Evolutionary conservation across 768 basidiomycete species (phyloP), one percentile per base, ranked within the genome.

Genomic region (Polyporus arcularius): DNA sequence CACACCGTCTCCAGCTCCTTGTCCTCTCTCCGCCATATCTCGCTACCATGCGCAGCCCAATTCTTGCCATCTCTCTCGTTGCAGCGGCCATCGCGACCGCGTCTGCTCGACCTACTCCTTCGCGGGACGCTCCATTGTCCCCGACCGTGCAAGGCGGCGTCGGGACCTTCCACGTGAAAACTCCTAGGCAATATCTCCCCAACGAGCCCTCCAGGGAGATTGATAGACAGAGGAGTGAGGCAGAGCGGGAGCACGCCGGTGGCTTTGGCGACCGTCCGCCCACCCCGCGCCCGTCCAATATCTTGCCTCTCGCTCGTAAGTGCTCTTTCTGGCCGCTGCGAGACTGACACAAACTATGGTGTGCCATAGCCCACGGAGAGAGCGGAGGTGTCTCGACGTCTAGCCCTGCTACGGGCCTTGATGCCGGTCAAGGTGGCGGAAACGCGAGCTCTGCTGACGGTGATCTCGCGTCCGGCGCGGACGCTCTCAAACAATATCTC

Each of bases 311-410:
- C 10, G 9, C 12, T 26, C 9, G 46, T 48, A 21, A 21, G 46
- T 21, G 21, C n/a, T 47, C 46, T 11, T 48, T 10, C 14, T 48
- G 10, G 14, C 21, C 21, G 12, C 26, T 28, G 10, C 5, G 18
- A 30, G 11, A 48, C 14, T 26, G 26, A 18, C 18, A 18, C 18
- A 14, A 21, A 21, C 31, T 11, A 18, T 26, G 16, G 39, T 30
- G 8, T 30, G 35, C 15, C 31, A n/a, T 26, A 52, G 39, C 18
- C 8, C 48, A 30, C 14, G 32, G 42, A 14, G 11, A 49, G 38
- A 28, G 59, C 26, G 64, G 64, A 1, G 64, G 64, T 6, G 42
- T 56, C 4, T 65, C 64, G 9, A 30, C 50, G 39, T 52, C 53
- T n/a, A 30, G 41, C 4, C 55, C 50, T 7, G 64, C 64, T 1